Conservation (phyloP, 1,284 basidiomycete species). For the Ganoderma lingzhi region DNA sequence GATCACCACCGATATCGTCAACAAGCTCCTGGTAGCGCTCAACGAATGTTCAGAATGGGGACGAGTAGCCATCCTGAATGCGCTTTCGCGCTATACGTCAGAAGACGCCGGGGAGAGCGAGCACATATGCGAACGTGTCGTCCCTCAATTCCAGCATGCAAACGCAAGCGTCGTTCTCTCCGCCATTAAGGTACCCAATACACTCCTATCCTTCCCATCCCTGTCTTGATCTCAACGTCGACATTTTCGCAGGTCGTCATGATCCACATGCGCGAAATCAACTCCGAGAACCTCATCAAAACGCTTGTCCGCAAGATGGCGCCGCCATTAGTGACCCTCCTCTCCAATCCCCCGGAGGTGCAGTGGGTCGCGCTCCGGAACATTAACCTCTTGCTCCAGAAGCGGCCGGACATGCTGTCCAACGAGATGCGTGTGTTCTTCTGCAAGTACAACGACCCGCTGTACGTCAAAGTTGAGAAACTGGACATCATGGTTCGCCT, state of each 20-base stretch:
- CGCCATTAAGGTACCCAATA: conserved; percentile 81
- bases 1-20: conserved; percentile 85
- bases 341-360: conserved; percentile 84
- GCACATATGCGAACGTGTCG: conserved; percentile 98
- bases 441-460: conserved; percentile 99
- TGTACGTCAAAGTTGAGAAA: conserved; percentile 99
- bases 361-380: conserved; percentile 98
- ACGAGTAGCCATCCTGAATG: conserved; percentile 90
- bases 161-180: conserved; percentile 96
- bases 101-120: conserved; percentile 94
- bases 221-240: background rate
- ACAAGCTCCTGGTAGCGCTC: conserved; percentile 92
- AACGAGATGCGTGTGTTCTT: conserved; percentile 99
- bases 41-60: conserved; percentile 99
- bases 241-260: conserved; percentile 80
- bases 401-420: conserved; percentile 87
- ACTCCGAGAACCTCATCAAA: conserved; percentile 87
- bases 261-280: conserved; percentile 91
- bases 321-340: conserved; percentile 87
- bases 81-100: conserved; percentile 85
- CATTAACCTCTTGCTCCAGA: conserved; percentile 96
- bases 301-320: conserved; percentile 97
- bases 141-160: conserved; percentile 98
- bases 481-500: conserved; percentile 98
- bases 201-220: background rate